Evolutionary conservation across 1,284 basidiomycete species (phyloP).

Genomic region (Cystobasidium slooffiae): DNA sequence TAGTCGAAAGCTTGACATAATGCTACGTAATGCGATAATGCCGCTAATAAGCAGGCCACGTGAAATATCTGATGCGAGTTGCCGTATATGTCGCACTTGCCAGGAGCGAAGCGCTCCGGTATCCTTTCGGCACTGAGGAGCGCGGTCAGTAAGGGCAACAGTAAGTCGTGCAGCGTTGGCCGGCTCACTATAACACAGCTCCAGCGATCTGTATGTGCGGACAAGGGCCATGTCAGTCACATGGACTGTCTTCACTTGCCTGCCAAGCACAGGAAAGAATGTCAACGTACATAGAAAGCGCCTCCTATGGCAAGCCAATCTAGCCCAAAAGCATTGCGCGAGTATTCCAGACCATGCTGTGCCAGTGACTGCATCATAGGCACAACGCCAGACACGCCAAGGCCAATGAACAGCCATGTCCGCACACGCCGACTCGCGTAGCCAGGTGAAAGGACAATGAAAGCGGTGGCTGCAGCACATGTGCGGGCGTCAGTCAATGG

Average conservation of each 20-base stretch:
- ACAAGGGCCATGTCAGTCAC: background rate
- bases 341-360: slow-evolving; percentile 45
- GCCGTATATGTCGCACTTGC: slow-evolving; percentile 48
- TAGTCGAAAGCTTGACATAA: slow-evolving; percentile 31
- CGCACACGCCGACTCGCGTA: slow-evolving; percentile 48
- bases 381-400: slow-evolving; percentile 48
- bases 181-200: slow-evolving; percentile 46
- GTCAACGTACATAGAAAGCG: slow-evolving; percentile 38
- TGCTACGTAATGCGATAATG: slow-evolving; percentile 34
- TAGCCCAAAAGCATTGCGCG: slow-evolving; percentile 42
- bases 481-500: background rate
- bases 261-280: background rate
- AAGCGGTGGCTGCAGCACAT: slow-evolving; percentile 43
- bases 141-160: background rate
- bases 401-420: slow-evolving; percentile 48
- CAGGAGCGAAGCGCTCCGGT: slow-evolving; percentile 50
- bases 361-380: slow-evolving; percentile 48
- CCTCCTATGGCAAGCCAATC: slow-evolving; percentile 48
- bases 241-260: background rate
- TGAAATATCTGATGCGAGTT: slow-evolving; percentile 52
- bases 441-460: slow-evolving; percentile 45
- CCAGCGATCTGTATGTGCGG: slow-evolving; percentile 43
- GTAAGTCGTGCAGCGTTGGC: background rate
- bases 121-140: slow-evolving; percentile 46
- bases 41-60: slow-evolving; percentile 38